These are phyloP conservation scores for Penicillium sp. DNA, from an alignment of 2,329 filamentous ascomycete genomes.

Conservation along the genomic window DNA sequence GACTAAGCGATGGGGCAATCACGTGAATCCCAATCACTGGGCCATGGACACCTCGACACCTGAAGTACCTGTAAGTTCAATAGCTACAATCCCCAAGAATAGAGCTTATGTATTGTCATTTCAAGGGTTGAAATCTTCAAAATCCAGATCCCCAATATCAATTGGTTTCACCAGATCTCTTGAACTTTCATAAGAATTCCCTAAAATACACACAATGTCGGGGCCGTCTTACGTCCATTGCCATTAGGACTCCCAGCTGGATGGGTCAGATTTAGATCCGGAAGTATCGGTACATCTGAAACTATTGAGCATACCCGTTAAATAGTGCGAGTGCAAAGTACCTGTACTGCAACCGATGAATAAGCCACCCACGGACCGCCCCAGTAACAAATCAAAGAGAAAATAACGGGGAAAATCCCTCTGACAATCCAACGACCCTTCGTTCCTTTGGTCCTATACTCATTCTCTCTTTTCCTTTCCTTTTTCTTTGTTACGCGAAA, in stretches of 20 bases:
- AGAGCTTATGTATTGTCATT: too few species aligned
- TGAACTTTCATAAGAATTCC: not conserved
- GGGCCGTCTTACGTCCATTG: not conserved
- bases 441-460: not conserved
- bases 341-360: not conserved
- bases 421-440: constrained; percentile 9
- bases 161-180: not conserved
- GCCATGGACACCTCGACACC: not conserved
- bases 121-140: too few species aligned
- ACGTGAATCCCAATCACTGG: constrained; percentile 22
- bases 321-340: not conserved
- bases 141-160: not conserved
- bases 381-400: constrained; percentile 3
- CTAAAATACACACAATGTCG: not conserved
- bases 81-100: not conserved
- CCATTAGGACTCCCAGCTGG: not conserved
- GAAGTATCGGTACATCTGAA: not conserved
- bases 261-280: constrained; percentile 1
- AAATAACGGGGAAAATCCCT: constrained; percentile 18
- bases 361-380: constrained; percentile 9
- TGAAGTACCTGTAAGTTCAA: not conserved
- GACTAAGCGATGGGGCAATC: constrained; percentile 37
- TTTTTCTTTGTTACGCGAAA: not conserved
- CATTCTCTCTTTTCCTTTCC: not conserved
- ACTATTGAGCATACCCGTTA: not conserved